Evolutionary conservation across 2,329 filamentous ascomycete genomes (phyloP).

Genomic region (Ilyonectria robusta): DNA sequence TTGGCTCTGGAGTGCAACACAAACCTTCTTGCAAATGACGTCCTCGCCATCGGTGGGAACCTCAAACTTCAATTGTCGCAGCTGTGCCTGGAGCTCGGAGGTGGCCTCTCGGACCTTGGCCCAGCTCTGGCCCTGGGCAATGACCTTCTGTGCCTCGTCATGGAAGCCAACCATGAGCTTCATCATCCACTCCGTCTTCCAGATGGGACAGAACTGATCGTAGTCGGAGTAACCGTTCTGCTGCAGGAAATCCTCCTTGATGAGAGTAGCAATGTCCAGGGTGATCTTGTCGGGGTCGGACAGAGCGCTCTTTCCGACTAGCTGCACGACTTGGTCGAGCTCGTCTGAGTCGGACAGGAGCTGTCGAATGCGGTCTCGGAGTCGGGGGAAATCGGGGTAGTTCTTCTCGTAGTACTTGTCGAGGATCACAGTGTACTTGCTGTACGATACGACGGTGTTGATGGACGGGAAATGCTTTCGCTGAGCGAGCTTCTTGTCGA

Average conservation of each 20-base stretch:
- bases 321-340: conserved; percentile 97
- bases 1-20: background rate
- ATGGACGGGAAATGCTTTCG: conserved; percentile 99
- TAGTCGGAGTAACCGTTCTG: conserved; percentile 99
- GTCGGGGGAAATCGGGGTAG: conserved; percentile 91
- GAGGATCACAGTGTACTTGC: conserved; percentile 91
- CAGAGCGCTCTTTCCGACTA: conserved; percentile 96
- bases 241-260: conserved; percentile 99
- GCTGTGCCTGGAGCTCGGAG: conserved; percentile 84
- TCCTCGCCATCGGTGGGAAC: conserved; percentile 88
- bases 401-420: conserved; percentile 97
- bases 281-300: conserved; percentile 99
- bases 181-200: conserved; percentile 99
- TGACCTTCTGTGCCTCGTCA: conserved; percentile 96
- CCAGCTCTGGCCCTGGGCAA: conserved; percentile 93
- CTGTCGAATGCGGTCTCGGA: conserved; percentile 94
- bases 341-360: conserved; percentile 96
- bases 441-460: conserved; percentile 95
- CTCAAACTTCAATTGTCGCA: conserved; percentile 98
- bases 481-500: conserved; percentile 99
- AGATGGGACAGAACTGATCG: conserved; percentile 98
- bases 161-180: conserved; percentile 99
- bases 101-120: conserved; percentile 93
- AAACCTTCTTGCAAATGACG: conserved; percentile 84
- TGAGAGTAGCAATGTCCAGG: conserved; percentile 87